These are phyloP conservation scores for Multifurca ochricompacta DNA, from an alignment of 768 basidiomycete species.

Conservation along the genomic window DNA sequence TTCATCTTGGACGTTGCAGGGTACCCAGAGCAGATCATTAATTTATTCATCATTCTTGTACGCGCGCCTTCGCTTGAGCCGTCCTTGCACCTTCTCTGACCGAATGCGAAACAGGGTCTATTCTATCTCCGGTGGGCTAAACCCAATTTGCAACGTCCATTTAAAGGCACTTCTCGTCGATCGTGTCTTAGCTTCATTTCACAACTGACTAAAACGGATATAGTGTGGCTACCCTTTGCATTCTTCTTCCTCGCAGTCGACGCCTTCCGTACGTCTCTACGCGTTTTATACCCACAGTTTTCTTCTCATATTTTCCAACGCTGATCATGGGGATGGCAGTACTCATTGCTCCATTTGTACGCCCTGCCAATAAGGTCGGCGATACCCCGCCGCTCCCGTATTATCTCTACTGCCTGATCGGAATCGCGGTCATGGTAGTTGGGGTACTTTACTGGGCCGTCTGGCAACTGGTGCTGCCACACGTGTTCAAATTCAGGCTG, in stretches of 20 bases:
- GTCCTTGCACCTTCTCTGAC: background rate
- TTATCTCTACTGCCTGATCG: slow-evolving; percentile 51
- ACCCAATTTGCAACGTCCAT: slow-evolving; percentile 41
- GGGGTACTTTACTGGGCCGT: slow-evolving; percentile 48
- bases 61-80: slow-evolving; percentile 18
- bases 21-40: slow-evolving; percentile 48
- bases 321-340: too few relatives aligned
- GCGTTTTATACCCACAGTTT: background rate
- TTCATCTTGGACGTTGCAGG: slow-evolving; percentile 54
- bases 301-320: background rate
- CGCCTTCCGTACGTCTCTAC: slow-evolving; percentile 37
- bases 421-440: slow-evolving; percentile 38
- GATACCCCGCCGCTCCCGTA: slow-evolving; percentile 56
- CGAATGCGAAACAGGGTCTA: slow-evolving; percentile 33
- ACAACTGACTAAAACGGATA: slow-evolving; percentile 23
- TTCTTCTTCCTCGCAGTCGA: slow-evolving; percentile 47
- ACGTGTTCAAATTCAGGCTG: slow-evolving; percentile 41
- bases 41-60: slow-evolving; percentile 48
- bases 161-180: slow-evolving; percentile 31
- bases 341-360: slow-evolving; percentile 47
- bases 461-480: slow-evolving; percentile 45
- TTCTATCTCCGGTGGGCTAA: slow-evolving; percentile 49
- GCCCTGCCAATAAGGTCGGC: slow-evolving; percentile 44
- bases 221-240: slow-evolving; percentile 50
- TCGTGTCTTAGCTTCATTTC: too few relatives aligned